A percentile compares a stretch with the other conserved stretches of the same genome.
Conservation (phyloP, 768 basidiomycete species). For the Mycena polygramma region DNA sequence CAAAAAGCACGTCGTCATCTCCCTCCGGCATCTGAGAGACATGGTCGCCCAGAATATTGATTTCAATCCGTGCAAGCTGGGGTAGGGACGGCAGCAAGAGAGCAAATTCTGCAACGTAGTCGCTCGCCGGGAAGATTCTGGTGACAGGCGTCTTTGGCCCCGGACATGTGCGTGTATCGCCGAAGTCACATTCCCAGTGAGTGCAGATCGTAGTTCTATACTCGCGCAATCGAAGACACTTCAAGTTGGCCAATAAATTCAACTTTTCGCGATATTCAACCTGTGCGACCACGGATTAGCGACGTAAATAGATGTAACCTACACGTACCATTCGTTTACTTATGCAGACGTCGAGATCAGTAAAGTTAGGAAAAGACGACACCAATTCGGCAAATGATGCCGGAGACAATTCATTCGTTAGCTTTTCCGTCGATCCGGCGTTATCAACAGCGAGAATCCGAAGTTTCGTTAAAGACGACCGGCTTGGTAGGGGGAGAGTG, state of each 20-base stretch:
- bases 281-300: background rate
- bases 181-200: background rate
- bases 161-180: background rate
- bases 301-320: too few species aligned
- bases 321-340: background rate
- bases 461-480: background rate
- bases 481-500: background rate
- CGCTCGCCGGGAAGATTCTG: background rate
- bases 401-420: constrained; percentile 4
- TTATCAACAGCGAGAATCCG: background rate
- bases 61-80: background rate
- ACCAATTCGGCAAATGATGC: constrained; percentile 13
- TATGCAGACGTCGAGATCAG: constrained; percentile 17
- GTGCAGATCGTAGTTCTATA: constrained; percentile 1
- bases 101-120: background rate
- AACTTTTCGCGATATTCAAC: background rate
- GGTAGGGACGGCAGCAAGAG: constrained; percentile 6
- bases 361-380: constrained; percentile 27
- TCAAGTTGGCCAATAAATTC: background rate
- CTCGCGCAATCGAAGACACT: constrained; percentile 4
- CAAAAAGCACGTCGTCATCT: background rate
- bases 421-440: background rate
- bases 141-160: background rate
- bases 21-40: background rate
- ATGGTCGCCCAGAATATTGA: constrained; percentile 7